Base-by-base conservation (phyloP, 163 green algal genomes). In the Smithsoniella earleae region DNA sequence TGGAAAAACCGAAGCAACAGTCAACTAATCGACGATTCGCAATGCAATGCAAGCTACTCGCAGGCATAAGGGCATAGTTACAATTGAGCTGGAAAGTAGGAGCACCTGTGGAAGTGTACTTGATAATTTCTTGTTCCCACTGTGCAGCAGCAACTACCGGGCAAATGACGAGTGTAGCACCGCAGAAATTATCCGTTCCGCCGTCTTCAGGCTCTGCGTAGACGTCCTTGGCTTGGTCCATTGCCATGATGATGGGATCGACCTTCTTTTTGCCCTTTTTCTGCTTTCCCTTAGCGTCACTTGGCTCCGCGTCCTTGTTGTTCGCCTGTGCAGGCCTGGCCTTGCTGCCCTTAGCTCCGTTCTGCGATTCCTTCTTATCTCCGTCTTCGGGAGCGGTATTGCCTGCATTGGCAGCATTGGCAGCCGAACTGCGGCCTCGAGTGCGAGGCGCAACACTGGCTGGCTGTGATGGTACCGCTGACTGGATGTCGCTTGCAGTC, bases 111-210 rank as follows among this genome's bases (percentile, higher is more conserved):
- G 80, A 76, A 0, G 85, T 92, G 81, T 91, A 95, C 36, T 87
- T 80, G 13, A 83, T 87, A 45, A 97, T 95, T 85, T 97, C 92
- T 34, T 86, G 66, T 5, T 80, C 72, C 92, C 92, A 97, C 83
- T 97, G 91, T 33, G 95, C 89, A 43, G 96, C 78, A 2, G 92
- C 92, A 25, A 96, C 88, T 54, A 96, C 76, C 3, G 92, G 92
- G 78, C 91, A 96, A 13, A 97, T 76, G 37, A 97, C 92, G 44
- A 97, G 85, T 10, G 91, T 97, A 20, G 87, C 82, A n/a, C 76
- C 66, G 52, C 77, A 85, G 66, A 79, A 86, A 20, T 27, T 22
- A 0, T 33, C 28, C 1, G 30, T 37, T 16, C 33, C 69, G n/a
- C 18, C 46, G 13, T 76, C 69, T 16, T 76, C 69, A n/a, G n/a